Evolutionary conservation across 1,139 yeast genomes (phyloP).

Genomic region (Debaryomyces singareniensis): DNA sequence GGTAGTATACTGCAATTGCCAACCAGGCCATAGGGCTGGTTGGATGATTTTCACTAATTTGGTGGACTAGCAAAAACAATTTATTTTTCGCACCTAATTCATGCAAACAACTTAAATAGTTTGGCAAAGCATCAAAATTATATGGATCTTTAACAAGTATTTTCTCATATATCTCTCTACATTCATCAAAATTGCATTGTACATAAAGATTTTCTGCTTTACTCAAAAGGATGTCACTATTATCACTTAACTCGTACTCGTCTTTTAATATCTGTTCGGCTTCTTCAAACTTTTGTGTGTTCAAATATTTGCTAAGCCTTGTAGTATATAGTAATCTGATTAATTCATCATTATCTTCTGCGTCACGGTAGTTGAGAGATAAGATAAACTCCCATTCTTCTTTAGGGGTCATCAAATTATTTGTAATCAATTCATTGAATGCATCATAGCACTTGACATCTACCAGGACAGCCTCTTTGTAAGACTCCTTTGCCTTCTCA

Average conservation of each 20-base stretch:
- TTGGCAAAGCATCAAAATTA: conserved; percentile 70
- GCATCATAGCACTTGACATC: conserved; percentile 96
- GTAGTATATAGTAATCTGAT: conserved; percentile 72
- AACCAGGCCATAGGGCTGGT: conserved; percentile 84
- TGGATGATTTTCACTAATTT: conserved; percentile 81
- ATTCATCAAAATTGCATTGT: conserved; percentile 76
- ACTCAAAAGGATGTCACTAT: conserved; percentile 63
- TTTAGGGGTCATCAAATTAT: conserved; percentile 71
- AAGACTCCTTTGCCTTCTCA: conserved; percentile 82
- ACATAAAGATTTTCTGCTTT: conserved; percentile 68
- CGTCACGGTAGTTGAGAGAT: conserved; percentile 62
- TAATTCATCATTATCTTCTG: conserved; percentile 78
- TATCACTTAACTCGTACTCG: conserved; percentile 64
- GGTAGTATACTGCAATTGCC: conserved; percentile 86
- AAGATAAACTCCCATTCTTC: conserved; percentile 84
- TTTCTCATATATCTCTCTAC: conserved; percentile 67
- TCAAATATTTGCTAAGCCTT: conserved; percentile 66
- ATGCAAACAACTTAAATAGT: conserved; percentile 76
- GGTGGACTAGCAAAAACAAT: conserved; percentile 76
- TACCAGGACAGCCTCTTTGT: conserved; percentile 76
- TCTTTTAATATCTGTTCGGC: conserved; percentile 63
- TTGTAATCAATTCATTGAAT: conserved; percentile 68
- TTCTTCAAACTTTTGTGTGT: conserved; percentile 53
- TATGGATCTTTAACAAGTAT: conserved; percentile 59
- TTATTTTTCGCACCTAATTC: conserved; percentile 82